Evolutionary conservation across 2,329 filamentous ascomycete species (phyloP).

Genomic region (Cylindrodendrum hubeiense): DNA sequence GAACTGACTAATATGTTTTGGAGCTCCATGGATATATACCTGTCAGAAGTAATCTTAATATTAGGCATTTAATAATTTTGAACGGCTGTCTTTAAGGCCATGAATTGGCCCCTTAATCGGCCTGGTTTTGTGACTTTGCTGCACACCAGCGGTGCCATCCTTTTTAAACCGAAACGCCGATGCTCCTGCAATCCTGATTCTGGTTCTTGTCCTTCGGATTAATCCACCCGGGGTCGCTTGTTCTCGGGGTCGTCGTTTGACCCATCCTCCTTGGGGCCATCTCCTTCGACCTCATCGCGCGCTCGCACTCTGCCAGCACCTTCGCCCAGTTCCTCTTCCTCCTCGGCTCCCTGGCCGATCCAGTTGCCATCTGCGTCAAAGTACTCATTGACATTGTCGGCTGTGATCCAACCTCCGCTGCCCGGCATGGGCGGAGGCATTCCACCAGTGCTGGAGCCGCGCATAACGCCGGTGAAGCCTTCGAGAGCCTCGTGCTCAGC

Average conservation of each 20-base stretch:
- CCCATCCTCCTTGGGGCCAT: slow-evolving; percentile 57
- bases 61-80: slow-evolving; percentile 44
- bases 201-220: slow-evolving; percentile 9
- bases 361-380: slow-evolving; percentile 87
- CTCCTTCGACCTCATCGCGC: slow-evolving; percentile 65
- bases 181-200: slow-evolving; percentile 19
- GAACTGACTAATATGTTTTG: slow-evolving; percentile 23
- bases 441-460: slow-evolving; percentile 60
- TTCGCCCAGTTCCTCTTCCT: slow-evolving; percentile 67
- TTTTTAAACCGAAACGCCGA: slow-evolving; percentile 39
- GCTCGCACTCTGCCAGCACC: slow-evolving; percentile 71
- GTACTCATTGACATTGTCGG: slow-evolving; percentile 88
- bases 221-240: slow-evolving; percentile 63
- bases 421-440: slow-evolving; percentile 78
- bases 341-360: slow-evolving; percentile 62
- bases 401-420: slow-evolving; percentile 88
- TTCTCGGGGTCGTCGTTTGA: slow-evolving; percentile 55
- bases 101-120: neutral
- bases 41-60: slow-evolving; percentile 43
- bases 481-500: slow-evolving; percentile 65
- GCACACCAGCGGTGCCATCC: neutral
- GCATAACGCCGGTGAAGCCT: slow-evolving; percentile 67
- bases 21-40: slow-evolving; percentile 39
- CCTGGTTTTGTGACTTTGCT: neutral
- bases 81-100: neutral